Conservation (phyloP, 2,329 filamentous ascomycete genomes). For the Colletotrichum falcatum region DNA sequence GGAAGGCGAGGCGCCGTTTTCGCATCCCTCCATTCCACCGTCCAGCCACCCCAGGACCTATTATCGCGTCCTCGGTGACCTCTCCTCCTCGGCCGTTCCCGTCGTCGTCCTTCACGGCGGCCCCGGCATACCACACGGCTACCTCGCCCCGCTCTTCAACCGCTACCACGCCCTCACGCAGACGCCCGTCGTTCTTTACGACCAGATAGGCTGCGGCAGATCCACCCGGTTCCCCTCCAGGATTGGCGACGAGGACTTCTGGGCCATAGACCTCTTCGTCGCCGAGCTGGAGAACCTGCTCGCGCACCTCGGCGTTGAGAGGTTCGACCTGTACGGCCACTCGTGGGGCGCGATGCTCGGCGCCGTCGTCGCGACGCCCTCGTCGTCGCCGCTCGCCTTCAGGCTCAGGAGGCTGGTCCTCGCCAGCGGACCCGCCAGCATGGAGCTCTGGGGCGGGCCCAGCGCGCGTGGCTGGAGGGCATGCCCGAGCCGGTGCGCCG, state of each 20-base stretch:
- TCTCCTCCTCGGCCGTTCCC: not conserved
- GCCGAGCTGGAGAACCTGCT: constrained; percentile 63
- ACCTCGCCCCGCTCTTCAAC: constrained; percentile 13
- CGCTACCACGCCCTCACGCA: constrained; percentile 4
- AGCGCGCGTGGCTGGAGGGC: constrained; percentile 37
- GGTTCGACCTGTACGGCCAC: constrained; percentile 61
- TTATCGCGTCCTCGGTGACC: constrained; percentile 16
- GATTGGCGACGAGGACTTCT: constrained; percentile 56
- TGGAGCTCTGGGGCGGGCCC: constrained; percentile 44
- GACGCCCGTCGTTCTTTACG: constrained; percentile 63
- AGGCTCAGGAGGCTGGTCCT: constrained; percentile 47
- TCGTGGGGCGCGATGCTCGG: constrained; percentile 67
- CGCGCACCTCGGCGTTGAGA: constrained; percentile 52
- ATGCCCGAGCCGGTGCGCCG: constrained; percentile 44
- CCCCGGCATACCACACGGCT: constrained; percentile 18
- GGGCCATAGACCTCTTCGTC: constrained; percentile 60
- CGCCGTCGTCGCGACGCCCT: constrained; percentile 52
- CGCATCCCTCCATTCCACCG: constrained; percentile 6
- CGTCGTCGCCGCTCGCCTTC: constrained; percentile 39
- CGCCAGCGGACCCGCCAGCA: constrained; percentile 48
- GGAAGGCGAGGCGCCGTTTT: constrained; percentile 12
- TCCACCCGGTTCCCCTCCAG: constrained; percentile 62
- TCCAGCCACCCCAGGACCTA: not conserved
- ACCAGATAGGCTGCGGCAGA: constrained; percentile 63
- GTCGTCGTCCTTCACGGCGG: constrained; percentile 21